Evolutionary conservation across 2,329 filamentous ascomycete genomes (phyloP).

Genomic region (Pezicula carpinea): DNA sequence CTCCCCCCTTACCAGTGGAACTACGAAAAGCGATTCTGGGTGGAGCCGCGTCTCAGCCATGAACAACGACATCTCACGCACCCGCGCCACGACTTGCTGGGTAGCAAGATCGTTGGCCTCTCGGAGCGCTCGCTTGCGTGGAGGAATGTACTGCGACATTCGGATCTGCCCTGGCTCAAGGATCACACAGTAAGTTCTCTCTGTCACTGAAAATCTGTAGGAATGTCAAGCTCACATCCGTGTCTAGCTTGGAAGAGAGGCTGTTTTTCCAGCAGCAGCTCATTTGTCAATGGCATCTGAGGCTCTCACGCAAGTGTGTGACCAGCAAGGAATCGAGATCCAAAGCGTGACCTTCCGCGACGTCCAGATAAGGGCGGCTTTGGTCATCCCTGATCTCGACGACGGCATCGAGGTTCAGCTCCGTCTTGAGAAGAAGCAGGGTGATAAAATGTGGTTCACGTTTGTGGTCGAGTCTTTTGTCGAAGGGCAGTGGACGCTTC

Average conservation of each 20-base stretch:
- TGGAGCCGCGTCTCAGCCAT: slow-evolving; percentile 42
- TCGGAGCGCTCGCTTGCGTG: slow-evolving; percentile 30
- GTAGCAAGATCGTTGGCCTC: background rate
- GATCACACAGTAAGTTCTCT: slow-evolving; percentile 47
- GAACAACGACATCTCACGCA: slow-evolving; percentile 33
- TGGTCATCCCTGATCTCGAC: no score
- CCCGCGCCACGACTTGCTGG: slow-evolving; percentile 12
- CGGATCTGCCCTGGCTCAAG: slow-evolving; percentile 46
- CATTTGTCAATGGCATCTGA: no score
- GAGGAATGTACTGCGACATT: slow-evolving; percentile 40
- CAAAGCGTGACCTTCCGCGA: no score
- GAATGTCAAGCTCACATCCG: no score
- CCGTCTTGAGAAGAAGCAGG: slow-evolving; percentile 20
- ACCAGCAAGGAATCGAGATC: no score
- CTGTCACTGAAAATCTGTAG: slow-evolving; percentile 43
- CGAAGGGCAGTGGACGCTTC: slow-evolving; percentile 2
- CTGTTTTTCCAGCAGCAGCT: no score
- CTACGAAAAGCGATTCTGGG: slow-evolving; percentile 43
- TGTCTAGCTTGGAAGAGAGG: no score
- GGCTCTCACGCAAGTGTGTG: no score
- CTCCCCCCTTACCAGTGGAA: slow-evolving; percentile 45
- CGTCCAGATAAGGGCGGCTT: no score
- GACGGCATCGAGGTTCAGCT: no score
- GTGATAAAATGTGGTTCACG: background rate
- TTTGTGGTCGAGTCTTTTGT: slow-evolving; percentile 4